Evolutionary conservation across 495 filamentous ascomycete species (phyloP).

Genomic region (Penicillium robsamsonii): DNA sequence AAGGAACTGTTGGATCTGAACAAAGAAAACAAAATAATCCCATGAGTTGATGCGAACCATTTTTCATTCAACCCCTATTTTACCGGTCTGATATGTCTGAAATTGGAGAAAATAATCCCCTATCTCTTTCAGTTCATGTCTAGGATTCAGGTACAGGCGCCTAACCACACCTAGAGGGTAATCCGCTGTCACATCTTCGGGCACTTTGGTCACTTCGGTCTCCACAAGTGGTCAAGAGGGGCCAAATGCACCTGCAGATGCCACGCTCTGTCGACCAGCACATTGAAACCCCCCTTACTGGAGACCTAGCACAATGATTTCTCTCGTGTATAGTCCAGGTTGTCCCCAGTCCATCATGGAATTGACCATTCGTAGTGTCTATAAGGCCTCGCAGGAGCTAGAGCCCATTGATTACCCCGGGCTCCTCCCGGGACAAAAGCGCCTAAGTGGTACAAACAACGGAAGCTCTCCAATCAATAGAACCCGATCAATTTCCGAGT

Average conservation of each 20-base stretch:
- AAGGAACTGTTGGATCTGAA: slow-evolving; percentile 6
- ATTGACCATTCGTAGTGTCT: slow-evolving; percentile 17
- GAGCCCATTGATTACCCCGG: slow-evolving; percentile 13
- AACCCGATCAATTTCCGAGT: slow-evolving; percentile 23
- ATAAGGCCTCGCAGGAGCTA: slow-evolving; percentile 4
- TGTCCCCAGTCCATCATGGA: slow-evolving; percentile 15
- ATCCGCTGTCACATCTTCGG: slow-evolving; percentile 44
- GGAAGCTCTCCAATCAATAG: slow-evolving; percentile 23
- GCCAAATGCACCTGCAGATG: slow-evolving; percentile 33
- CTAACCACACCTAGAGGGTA: slow-evolving; percentile 28
- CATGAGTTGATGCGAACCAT: slow-evolving; percentile 21
- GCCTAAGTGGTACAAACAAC: slow-evolving; percentile 19
- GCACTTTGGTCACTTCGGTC: slow-evolving; percentile 25
- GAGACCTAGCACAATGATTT: slow-evolving; percentile 6
- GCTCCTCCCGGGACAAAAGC: slow-evolving; percentile 15
- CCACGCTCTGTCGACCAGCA: slow-evolving; percentile 43
- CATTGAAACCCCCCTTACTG: slow-evolving; percentile 23
- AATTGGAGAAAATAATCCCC: not conserved
- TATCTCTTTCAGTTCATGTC: not conserved
- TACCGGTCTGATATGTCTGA: not conserved
- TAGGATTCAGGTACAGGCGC: slow-evolving; percentile 33
- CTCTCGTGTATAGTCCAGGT: slow-evolving; percentile 7
- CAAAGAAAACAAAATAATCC: slow-evolving; percentile 1
- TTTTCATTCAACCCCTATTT: not conserved
- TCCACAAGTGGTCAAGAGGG: slow-evolving; percentile 28